A percentile compares a stretch with the other conserved stretches of the same genome.
Conservation (phyloP, 2,329 filamentous ascomycete genomes). For the Akanthomyces lecanii region DNA sequence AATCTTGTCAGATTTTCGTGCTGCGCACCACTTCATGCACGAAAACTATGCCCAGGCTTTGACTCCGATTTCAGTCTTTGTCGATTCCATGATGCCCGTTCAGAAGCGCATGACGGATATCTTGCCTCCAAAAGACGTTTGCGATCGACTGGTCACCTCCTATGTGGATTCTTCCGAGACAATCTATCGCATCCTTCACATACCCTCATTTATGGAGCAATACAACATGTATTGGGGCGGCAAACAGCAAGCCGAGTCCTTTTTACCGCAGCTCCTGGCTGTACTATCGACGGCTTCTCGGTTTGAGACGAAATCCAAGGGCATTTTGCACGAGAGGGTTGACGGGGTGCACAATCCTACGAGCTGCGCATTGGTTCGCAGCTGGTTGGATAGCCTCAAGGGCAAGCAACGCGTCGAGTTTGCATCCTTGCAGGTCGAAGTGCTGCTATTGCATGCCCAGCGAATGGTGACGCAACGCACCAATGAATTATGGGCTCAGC, state of each 20-base stretch:
- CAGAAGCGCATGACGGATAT: slow-evolving; percentile 56
- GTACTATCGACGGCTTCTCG: slow-evolving; percentile 51
- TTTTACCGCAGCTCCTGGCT: slow-evolving; percentile 50
- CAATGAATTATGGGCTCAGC: slow-evolving; percentile 50
- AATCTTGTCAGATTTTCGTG: slow-evolving; percentile 41
- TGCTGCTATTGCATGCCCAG: slow-evolving; percentile 50
- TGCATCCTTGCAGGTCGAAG: slow-evolving; percentile 49
- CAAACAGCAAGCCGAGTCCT: slow-evolving; percentile 42
- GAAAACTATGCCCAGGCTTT: slow-evolving; percentile 44
- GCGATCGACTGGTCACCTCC: slow-evolving; percentile 46
- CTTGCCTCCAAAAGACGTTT: slow-evolving; percentile 46
- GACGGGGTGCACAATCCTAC: slow-evolving; percentile 55
- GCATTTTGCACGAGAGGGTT: slow-evolving; percentile 46
- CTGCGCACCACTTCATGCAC: slow-evolving; percentile 45
- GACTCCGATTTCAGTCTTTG: slow-evolving; percentile 51
- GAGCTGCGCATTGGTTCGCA: slow-evolving; percentile 50
- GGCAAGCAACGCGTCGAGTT: slow-evolving; percentile 52
- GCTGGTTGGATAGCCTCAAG: slow-evolving; percentile 49
- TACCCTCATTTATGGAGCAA: slow-evolving; percentile 47
- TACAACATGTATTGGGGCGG: slow-evolving; percentile 51
- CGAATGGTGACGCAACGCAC: slow-evolving; percentile 48
- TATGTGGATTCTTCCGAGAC: slow-evolving; percentile 50
- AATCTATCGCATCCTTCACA: slow-evolving; percentile 50
- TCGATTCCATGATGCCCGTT: slow-evolving; percentile 55
- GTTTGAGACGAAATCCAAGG: slow-evolving; percentile 48